These are phyloP conservation scores for Achlya hypogyna DNA, from an alignment of 352 stramenopile species.

Conservation along the genomic window DNA sequence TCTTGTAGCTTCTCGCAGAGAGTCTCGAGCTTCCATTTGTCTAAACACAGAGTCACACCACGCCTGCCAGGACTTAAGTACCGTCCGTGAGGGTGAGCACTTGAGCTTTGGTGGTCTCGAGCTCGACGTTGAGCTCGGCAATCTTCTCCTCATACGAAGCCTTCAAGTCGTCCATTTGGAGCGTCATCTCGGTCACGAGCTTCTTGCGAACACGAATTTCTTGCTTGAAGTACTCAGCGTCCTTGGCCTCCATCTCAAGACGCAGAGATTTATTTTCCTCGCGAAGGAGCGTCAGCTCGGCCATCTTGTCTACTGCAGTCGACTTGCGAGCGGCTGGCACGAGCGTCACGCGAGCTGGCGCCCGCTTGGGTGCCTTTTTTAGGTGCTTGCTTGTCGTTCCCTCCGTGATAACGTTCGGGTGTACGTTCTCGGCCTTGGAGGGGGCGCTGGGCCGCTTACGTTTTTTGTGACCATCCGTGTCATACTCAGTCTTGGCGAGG, in stretches of 20 bases:
- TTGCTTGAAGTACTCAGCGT: conserved; percentile 43
- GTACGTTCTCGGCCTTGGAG: conserved; percentile 20
- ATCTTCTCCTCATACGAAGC: conserved; percentile 16
- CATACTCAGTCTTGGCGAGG: conserved; percentile 23
- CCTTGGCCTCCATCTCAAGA: conserved; percentile 25
- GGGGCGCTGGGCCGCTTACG: conserved; percentile 13
- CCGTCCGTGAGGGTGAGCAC: conserved; percentile 3
- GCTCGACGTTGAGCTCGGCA: background rate
- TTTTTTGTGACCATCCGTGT: conserved; percentile 14
- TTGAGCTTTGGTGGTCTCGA: background rate
- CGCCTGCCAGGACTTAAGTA: background rate
- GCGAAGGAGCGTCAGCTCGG: conserved; percentile 29
- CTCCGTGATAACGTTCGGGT: background rate
- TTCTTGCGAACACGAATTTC: conserved; percentile 47
- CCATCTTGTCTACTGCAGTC: background rate
- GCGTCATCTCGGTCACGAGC: conserved; percentile 26
- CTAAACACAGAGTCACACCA: background rate
- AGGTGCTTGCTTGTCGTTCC: background rate
- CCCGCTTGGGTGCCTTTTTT: background rate
- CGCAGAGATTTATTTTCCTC: conserved; percentile 53
- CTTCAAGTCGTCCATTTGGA: conserved; percentile 25
- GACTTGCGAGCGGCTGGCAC: background rate
- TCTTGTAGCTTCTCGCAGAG: conserved; percentile 32
- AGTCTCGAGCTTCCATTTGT: conserved; percentile 13
- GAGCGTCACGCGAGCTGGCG: background rate